These are phyloP conservation scores for Draba incana DNA, from an alignment of 345 rosid species.

Conservation along the genomic window DNA sequence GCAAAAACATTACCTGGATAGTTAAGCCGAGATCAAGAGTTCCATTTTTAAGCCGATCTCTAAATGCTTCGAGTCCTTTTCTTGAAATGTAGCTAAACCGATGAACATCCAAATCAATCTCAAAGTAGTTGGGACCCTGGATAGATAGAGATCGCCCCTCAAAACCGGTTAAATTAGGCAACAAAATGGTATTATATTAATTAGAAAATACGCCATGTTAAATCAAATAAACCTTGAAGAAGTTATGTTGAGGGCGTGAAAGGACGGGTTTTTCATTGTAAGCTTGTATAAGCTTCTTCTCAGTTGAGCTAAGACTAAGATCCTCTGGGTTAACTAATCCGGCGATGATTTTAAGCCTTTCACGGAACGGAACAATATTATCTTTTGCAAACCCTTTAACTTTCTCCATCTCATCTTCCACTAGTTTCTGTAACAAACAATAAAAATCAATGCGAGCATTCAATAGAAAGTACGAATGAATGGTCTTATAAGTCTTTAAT, in stretches of 20 bases:
- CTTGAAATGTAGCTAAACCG: constrained; percentile 88
- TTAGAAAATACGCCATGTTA: not conserved
- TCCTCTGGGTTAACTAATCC: constrained; percentile 75
- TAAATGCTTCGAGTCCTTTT: constrained; percentile 82
- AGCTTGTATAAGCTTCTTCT: constrained; percentile 69
- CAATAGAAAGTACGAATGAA: constrained; percentile 39
- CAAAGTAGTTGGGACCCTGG: constrained; percentile 84
- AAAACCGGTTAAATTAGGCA: not conserved
- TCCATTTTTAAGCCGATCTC: constrained; percentile 73
- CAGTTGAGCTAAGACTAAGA: constrained; percentile 66
- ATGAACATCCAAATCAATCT: constrained; percentile 89
- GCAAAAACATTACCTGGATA: constrained; percentile 61
- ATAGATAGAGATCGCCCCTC: not conserved
- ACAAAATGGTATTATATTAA: not conserved
- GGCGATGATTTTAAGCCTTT: constrained; percentile 76
- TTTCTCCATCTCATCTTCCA: constrained; percentile 82
- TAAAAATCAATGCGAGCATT: not conserved
- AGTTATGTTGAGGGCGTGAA: constrained; percentile 86
- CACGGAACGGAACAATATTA: constrained; percentile 63
- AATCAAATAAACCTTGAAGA: constrained; percentile 51
- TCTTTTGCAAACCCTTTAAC: constrained; percentile 78
- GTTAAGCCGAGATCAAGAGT: constrained; percentile 78
- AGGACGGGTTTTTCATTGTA: constrained; percentile 91
- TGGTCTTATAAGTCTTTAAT: not conserved
- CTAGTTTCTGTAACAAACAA: constrained; percentile 51